These are phyloP conservation scores for Pelargonium fulgidum DNA, from an alignment of 441 rosid species.

Conservation along the genomic window DNA sequence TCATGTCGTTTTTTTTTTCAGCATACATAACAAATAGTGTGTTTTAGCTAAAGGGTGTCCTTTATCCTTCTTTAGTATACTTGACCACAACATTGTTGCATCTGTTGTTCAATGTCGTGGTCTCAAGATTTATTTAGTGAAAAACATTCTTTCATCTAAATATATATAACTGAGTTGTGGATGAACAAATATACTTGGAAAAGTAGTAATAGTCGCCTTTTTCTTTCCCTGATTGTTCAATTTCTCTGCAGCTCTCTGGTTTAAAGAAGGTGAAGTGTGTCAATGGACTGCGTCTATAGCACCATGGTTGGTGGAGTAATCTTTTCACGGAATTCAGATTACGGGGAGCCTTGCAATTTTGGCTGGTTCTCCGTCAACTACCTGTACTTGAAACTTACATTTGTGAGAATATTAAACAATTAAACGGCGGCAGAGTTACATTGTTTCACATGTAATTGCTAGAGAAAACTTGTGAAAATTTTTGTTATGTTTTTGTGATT, in stretches of 20 bases:
- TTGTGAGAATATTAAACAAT: not conserved
- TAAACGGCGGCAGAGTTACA: too few relatives aligned
- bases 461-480: too few relatives aligned
- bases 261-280: conserved; percentile 79
- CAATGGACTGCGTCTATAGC: conserved; percentile 73
- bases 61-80: too few relatives aligned
- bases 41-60: not conserved
- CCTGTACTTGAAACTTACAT: conserved; percentile 11
- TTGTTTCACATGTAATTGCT: too few relatives aligned
- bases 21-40: not conserved
- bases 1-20: not conserved
- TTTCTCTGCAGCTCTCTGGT: conserved; percentile 61
- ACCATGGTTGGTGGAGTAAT: conserved; percentile 62
- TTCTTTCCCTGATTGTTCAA: conserved; percentile 9
- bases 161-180: not conserved
- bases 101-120: not conserved
- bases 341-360: conserved; percentile 17
- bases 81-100: not conserved
- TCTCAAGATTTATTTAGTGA: not conserved
- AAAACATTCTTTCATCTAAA: not conserved
- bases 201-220: not conserved
- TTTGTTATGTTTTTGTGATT: too few relatives aligned
- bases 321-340: not conserved
- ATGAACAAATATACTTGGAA: not conserved
- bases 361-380: conserved; percentile 10